Evolutionary conservation across 257 asterid species (phyloP), one percentile per base, ranked within the genome.

Genomic region (Hygrophila difformis): DNA sequence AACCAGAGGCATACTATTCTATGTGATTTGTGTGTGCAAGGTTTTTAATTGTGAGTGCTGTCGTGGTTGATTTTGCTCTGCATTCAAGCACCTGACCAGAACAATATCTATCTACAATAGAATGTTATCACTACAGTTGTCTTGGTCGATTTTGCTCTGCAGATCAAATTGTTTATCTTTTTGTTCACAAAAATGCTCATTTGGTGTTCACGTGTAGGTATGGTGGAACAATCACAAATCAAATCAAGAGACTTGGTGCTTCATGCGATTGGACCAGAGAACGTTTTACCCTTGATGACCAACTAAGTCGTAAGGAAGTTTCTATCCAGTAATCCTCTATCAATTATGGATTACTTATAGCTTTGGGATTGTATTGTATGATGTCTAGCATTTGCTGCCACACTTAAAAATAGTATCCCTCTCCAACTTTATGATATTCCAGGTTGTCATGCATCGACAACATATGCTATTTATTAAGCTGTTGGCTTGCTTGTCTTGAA

Each of bases 221-320:
- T 68, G 98, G 98, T 10, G 94, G 96, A 68, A 78, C 94, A 63
- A 91, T 91, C 44, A 78, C 96, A 55, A 82, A 82, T 69, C 98
- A 91, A 70, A 86, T 91, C 69, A 85, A 69, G 76, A 91, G 96
- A 68, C 98, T 91, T 42, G 98, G 98, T 42, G 98, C 98, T 64
- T 91, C 98, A 47, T 91, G 98, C 76, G 98, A 86, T 65, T 91
- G 98, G 96, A 74, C 81, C 62, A 78, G 96, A 78, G 92, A 91
- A 70, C 76, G 63, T 55, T 91, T 91, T 56, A 91, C 98, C 46
- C 82, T 91, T 17, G 98, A 91, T 69, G 69, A 74, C 61, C 94
- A 79, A 73, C 96, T 91, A 78, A 91, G 91, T 70, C 82, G 96
- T 91, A 91, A 91, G 96, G 70, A 71, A 44, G 60, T 53, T 79